A percentile compares a stretch with the other conserved stretches of the same genome.
phyloP scores from a whole-genome alignment of 768 basidiomycete species.

The Rhizopogon roseolus region DNA sequence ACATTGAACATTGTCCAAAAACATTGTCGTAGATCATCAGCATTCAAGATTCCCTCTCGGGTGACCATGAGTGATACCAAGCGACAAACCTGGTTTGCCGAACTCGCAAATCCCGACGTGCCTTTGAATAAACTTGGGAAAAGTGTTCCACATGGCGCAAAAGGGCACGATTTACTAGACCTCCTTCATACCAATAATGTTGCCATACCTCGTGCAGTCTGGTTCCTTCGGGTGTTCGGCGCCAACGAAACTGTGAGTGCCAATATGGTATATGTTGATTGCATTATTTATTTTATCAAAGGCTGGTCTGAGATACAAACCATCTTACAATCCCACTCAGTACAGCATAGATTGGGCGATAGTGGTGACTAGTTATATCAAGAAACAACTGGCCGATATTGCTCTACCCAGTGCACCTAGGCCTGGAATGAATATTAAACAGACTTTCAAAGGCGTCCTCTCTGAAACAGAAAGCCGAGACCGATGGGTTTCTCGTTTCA shows the following conservation, averaged over 20 bases:
- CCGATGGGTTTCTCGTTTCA: slow-evolving; percentile 74
- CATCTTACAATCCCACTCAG: slow-evolving; percentile 74
- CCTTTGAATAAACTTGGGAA: slow-evolving; percentile 80
- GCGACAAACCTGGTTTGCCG: slow-evolving; percentile 78
- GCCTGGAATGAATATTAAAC: slow-evolving; percentile 74
- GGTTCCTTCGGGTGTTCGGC: slow-evolving; percentile 84
- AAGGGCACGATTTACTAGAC: slow-evolving; percentile 80
- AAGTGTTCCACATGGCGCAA: slow-evolving; percentile 82
- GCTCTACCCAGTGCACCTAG: slow-evolving; percentile 75
- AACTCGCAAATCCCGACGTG: slow-evolving; percentile 76
- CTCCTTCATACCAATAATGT: slow-evolving; percentile 72
- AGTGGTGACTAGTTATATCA: slow-evolving; percentile 74
- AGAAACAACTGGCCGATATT: slow-evolving; percentile 78
- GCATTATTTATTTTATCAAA: slow-evolving; percentile 18
- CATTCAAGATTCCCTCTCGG: slow-evolving; percentile 78
- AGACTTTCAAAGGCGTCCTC: slow-evolving; percentile 78
- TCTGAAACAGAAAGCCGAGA: slow-evolving; percentile 67
- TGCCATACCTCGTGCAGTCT: slow-evolving; percentile 76
- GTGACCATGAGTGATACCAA: slow-evolving; percentile 79
- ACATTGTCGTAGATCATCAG: slow-evolving; percentile 36
- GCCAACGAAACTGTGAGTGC: slow-evolving; percentile 74
- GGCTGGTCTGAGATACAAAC: slow-evolving; percentile 75
- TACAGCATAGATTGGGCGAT: slow-evolving; percentile 86
- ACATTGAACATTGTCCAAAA: background rate
- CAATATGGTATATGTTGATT: background rate